Evolutionary conservation across 257 asterid genomes (phyloP), one percentile per base, ranked within the genome.

Genomic region (Ocimum tenuiflorum): DNA sequence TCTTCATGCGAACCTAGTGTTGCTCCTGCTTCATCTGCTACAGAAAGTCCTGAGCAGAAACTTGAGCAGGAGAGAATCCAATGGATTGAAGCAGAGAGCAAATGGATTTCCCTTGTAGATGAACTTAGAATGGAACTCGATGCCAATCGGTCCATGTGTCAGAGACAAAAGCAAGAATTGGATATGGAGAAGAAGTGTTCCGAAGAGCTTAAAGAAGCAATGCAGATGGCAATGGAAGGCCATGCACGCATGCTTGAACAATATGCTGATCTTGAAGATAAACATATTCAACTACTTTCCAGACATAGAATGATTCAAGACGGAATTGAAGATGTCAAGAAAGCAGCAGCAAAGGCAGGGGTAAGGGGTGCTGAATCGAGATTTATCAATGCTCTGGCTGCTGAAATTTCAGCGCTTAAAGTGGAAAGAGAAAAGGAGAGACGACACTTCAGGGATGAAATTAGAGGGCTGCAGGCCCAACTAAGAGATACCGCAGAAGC

Each of bases 241-340:
- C 99, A 94, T 76, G 96, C 96, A 39, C 94, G 99, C 72, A 88
- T 94, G 99, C 94, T 94, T 24, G 99, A 94, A 77, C 97, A 90
- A 71, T 94, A 94, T 71, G 96, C 88, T 22, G 97, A 94, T 48
- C 96, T 94, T 39, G 96, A 94, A 81, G 97, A 88, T 78, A 88
- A 85, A 67, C 99, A 94, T 71, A 88, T 94, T 46, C 91, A 90
- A 39, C 50, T 94, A 80, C 99, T 94, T 73, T 79, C 77, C 15
- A 85, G 91, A 58, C 94, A 88, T 65, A 77, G 99, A 77, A 85
- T 74, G 65, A 79, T 88, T 65, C 90, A 77, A 52, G 96, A 90
- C 7, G 97, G 99, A 63, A 83, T 90, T 7, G 95, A 88, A 35
- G 96, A 94, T 77, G 90, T 94, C 33, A 94, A 88, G 91, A 90